Evolutionary conservation across 257 asterid species (phyloP), one percentile per base, ranked within the genome.

Genomic region (Scutellaria barbata): DNA sequence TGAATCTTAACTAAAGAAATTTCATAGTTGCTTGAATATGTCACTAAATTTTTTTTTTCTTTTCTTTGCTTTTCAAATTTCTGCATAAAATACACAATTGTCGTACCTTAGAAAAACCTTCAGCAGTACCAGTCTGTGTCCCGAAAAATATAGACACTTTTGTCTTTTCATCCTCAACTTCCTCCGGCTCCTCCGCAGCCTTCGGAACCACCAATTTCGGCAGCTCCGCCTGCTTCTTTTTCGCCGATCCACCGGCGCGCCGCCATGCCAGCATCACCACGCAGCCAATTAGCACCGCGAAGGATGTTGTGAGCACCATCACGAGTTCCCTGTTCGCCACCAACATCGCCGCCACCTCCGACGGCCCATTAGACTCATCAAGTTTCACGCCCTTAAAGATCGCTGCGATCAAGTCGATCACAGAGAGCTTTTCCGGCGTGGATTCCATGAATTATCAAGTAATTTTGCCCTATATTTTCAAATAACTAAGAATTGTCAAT

Each of bases 71-170:
- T 73, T 30, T 58, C 10, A 55, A 68, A 12, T 41, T n/a, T 20
- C 45, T 2, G 17, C 53, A 69, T 63, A 68, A 22, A 7, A 14
- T 1, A 5, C 7, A 22, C 7, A 3, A 12, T 22, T 30, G 57
- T 45, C 57, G 17, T 69, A 92, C 98, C 97, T 95, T 95, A 5
- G 98, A 98, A 73, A 92, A 95, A 48, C 99, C 97, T 81, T 95
- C 98, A 61, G 99, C 99, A 6, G 99, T 95, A 20, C 99, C 97
- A 69, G 98, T 95, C 83, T 95, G 98, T 6, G 99, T 95, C 18
- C 99, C 99, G 50, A 74, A 95, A 75, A 95, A 86, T 57, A 95
- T 71, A 72, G 96, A 66, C 63, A 92, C 86, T 65, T 88, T 92
- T 74, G 82, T 78, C 74, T 72, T 88, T 5, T 93, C 97, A 74